Evolutionary conservation across 345 rosid genomes (phyloP).

Genomic region (Eucalyptus erythrocorys): DNA sequence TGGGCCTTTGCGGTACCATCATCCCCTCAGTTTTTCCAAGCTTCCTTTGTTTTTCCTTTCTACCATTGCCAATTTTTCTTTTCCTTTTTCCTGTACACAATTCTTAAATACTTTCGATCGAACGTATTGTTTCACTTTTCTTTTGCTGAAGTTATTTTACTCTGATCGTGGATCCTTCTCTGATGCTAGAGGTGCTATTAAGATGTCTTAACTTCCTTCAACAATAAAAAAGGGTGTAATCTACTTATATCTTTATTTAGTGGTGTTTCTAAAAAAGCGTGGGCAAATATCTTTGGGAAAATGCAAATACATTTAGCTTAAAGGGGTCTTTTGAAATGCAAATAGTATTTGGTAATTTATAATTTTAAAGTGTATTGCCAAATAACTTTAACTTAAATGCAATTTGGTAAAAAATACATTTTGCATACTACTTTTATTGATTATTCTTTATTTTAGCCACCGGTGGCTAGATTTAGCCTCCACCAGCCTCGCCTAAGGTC

Average conservation of each 20-base stretch:
- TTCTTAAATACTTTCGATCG: no score
- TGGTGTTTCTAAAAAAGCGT: background rate
- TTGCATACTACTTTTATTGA: no score
- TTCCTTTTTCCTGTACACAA: no score
- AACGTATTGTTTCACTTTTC: background rate
- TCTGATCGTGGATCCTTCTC: background rate
- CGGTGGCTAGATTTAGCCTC: fast-evolving
- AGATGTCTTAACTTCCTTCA: background rate
- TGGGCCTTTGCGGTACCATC: background rate
- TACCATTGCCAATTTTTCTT: no score
- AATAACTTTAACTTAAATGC: no score
- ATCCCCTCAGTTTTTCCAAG: background rate
- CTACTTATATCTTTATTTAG: background rate
- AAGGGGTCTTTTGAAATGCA: no score
- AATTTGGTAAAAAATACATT: no score
- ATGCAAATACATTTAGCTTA: no score
- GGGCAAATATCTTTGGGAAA: no score
- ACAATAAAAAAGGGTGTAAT: background rate
- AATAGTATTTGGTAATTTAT: no score
- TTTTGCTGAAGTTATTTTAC: background rate
- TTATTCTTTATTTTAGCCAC: no score
- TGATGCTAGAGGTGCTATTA: background rate
- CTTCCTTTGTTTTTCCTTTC: background rate
- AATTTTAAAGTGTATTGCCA: no score
- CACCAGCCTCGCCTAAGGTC: fast-evolving